Base-by-base conservation (phyloP, 2,329 filamentous ascomycete genomes). In the Penicillium sp. region DNA sequence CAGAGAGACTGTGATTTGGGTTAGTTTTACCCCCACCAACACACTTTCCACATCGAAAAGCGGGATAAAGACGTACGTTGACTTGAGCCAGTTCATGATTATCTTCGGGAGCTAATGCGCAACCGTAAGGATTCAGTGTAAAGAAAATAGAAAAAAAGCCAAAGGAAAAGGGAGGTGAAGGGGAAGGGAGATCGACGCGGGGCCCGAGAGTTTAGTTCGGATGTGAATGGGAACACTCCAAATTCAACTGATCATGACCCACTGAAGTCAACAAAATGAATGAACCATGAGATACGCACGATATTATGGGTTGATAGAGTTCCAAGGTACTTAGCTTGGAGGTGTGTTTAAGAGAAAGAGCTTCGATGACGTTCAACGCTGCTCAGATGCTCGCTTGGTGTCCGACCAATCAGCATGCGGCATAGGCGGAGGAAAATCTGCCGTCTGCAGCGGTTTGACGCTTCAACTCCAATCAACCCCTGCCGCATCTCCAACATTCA, bases 11-110 rank as follows among this genome's bases (percentile, higher is more conserved):
- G 69, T 37, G 29, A 31, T 48, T 33, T 31, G 35, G 44, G 22
- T 54, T 19, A 54, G 45, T 29, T 42, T 48, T 14, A 49, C 33
- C 45, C 21, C 33, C 13, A 54, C 21, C 31, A 26, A 26, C 11
- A 16, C 11, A 16, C 22, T 27, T 4, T 42, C 24, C 48, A 27
- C 9, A 50, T 19, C 4, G 8, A 50, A 16, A 29, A 43, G n/a
- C 48, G 52, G 26, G 52, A 13, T 11, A 13, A 4, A 39, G 47
- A 80, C 90, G 78, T 82, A 95, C 91, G 89, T 87, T 78, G 93
- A 89, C 80, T 96, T 95, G 68, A 92, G 88, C 92, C 92, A 97
- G 82, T 91, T 95, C 82, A 96, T 93, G 88, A 84, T 54, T 42
- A 49, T 42, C 39, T 42, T 42, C 39, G 39, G 39, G n/a, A 42